Base-by-base conservation (phyloP, 371 early-diverging fungal species). In the Mucor mucedo region DNA sequence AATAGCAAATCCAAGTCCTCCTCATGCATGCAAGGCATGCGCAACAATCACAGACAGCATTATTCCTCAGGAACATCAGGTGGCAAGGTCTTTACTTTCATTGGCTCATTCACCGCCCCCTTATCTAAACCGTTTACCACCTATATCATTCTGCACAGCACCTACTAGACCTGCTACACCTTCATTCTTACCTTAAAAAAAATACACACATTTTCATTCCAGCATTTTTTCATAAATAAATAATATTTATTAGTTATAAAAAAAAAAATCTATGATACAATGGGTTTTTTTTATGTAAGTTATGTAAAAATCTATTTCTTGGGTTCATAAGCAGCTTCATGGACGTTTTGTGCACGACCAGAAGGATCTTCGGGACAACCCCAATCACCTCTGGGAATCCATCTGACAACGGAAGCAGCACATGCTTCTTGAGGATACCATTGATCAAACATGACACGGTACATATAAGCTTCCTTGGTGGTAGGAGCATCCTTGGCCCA, bases 341-440 rank as follows among this genome's bases (percentile, higher is more conserved):
- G 97, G 13, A 86, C 90, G 76, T 89, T 89, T 80, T 98, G 98
- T 5, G 98, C 98, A 77, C 98, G 91, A 68, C 98, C 98, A 39
- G 95, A 94, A 52, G 98, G 98, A 77, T 98, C 98, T 66, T 93
- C 93, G 66, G 94, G 84, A 82, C 97, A 96, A 58, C 98, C 95
- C 98, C 98, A 98, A 75, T 98, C 98, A 52, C 83, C 90, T 58
- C 96, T 79, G 48, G 98, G 98, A 68, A 96, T 91, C 98, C 98
- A 98, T 66, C 96, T 78, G 6, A 95, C 94, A 14, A 97, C 97
- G 49, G 90, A 91, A 69, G 87, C 85, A 60, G 91, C 79, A 78
- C 95, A 95, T 28, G 92, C 91, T 63, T 90, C 84, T 79, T 95
- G 91, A 55, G 98, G 95, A 87, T 91, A 98, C 80, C 86, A 87